phyloP scores from a whole-genome alignment of 306 rosid species.

The Dalbergia oliveri region DNA sequence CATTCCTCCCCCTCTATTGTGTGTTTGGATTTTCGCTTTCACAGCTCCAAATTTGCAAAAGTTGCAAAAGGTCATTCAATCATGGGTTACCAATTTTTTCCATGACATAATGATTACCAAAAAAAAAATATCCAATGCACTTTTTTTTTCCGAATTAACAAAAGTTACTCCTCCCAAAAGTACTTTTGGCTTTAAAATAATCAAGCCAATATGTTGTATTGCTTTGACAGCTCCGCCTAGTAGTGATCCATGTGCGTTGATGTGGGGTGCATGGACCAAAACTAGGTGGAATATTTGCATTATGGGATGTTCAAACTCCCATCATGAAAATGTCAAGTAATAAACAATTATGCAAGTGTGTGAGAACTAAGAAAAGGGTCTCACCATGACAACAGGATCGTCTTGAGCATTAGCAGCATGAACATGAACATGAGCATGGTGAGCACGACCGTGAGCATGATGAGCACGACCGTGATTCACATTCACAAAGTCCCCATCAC shows the following conservation, averaged over 20 bases:
- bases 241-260: slow-evolving; percentile 55
- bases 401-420: background rate
- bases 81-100: too few relatives aligned
- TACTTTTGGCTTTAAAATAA: too few relatives aligned
- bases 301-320: background rate
- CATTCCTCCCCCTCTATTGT: too few relatives aligned
- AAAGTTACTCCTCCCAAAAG: too few relatives aligned
- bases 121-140: too few relatives aligned
- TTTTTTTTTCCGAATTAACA: too few relatives aligned
- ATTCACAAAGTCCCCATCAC: background rate
- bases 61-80: too few relatives aligned
- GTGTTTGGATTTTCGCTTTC: too few relatives aligned
- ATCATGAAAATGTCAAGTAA: slow-evolving; percentile 8
- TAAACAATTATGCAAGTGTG: background rate
- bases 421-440: slow-evolving; percentile 13
- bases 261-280: slow-evolving; percentile 55
- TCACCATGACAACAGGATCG: slow-evolving; percentile 43
- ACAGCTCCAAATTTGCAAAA: too few relatives aligned
- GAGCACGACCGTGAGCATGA: background rate
- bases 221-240: slow-evolving; percentile 16
- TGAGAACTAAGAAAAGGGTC: slow-evolving; percentile 28
- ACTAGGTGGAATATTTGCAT: slow-evolving; percentile 9
- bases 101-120: too few relatives aligned
- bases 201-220: background rate
- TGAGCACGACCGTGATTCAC: slow-evolving; percentile 7